phyloP scores from a whole-genome alignment of 2,329 filamentous ascomycete species.

The Dactylellina leptospora region DNA sequence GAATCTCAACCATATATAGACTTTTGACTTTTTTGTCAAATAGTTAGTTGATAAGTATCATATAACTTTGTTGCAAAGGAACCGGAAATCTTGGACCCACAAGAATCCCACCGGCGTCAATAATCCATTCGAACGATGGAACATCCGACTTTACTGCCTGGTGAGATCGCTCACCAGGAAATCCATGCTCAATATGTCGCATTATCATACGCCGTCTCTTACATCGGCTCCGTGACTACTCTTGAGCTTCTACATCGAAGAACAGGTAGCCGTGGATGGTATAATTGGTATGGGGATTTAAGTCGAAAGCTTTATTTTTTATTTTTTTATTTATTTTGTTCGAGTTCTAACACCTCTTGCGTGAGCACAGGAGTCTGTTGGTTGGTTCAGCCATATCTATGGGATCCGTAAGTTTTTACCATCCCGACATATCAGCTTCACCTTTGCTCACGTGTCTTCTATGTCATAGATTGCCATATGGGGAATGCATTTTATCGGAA shows the following conservation, averaged over 20 bases:
- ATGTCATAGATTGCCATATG: constrained; percentile 65
- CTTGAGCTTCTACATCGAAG: constrained; percentile 82
- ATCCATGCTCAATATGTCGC: constrained; percentile 70
- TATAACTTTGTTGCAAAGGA: no score
- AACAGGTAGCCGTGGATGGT: constrained; percentile 72
- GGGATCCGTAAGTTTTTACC: constrained; percentile 77
- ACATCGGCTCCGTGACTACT: constrained; percentile 78
- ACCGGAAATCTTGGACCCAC: no score
- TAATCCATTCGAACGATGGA: no score
- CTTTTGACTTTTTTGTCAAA: no score
- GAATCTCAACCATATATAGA: neutral
- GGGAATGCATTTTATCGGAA: constrained; percentile 81
- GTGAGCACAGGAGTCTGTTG: constrained; percentile 67
- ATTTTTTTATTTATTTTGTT: neutral
- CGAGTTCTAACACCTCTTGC: constrained; percentile 12
- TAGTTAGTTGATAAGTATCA: no score
- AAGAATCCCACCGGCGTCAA: no score
- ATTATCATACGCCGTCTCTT: constrained; percentile 74
- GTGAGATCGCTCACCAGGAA: constrained; percentile 47
- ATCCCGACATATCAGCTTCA: no score
- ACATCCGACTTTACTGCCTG: constrained; percentile 22
- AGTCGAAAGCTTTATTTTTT: no score
- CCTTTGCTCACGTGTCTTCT: no score
- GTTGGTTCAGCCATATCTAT: constrained; percentile 73
- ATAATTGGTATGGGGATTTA: constrained; percentile 74